Conservation (phyloP, 169 alveolate species). For the Eimeria maxima region DNA sequence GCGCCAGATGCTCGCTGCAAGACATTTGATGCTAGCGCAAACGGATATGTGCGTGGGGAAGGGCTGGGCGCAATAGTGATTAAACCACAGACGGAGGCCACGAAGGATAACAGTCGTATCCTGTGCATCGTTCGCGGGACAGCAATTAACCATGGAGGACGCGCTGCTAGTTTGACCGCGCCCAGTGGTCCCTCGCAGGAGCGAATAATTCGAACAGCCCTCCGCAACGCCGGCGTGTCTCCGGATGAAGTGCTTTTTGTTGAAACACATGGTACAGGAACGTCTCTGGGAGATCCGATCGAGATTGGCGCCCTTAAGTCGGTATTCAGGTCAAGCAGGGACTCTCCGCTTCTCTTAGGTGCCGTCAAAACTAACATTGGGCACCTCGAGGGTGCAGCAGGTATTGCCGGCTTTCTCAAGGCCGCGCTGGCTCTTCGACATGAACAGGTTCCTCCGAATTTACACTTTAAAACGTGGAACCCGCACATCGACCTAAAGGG, state of each 20-base stretch:
- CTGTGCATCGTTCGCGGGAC: constrained; percentile 87
- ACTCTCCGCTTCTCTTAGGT: constrained; percentile 89
- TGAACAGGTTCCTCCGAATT: constrained; percentile 89
- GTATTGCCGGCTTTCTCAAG: constrained; percentile 89
- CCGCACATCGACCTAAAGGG: constrained; percentile 90
- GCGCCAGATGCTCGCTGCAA: constrained; percentile 90
- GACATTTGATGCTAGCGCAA: constrained; percentile 90
- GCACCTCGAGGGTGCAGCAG: constrained; percentile 92
- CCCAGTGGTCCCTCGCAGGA: constrained; percentile 91
- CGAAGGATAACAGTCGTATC: constrained; percentile 80
- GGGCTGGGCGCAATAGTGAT: constrained; percentile 88
- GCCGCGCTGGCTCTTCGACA: constrained; percentile 86
- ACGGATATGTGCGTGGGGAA: constrained; percentile 90
- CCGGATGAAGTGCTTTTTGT: constrained; percentile 85
- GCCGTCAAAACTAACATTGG: constrained; percentile 92
- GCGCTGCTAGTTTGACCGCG: constrained; percentile 90
- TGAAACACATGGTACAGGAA: constrained; percentile 91
- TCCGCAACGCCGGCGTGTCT: constrained; percentile 83
- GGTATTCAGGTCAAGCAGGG: constrained; percentile 86
- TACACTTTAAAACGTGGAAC: constrained; percentile 88
- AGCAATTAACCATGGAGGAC: constrained; percentile 89
- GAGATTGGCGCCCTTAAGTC: constrained; percentile 88
- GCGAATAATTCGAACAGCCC: constrained; percentile 87
- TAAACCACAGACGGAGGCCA: constrained; percentile 84
- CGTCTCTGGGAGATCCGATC: constrained; percentile 89